Percentiles rank a stretch among this genome's conserved stretches.
Evolutionary conservation across 495 filamentous ascomycete genomes (phyloP).

Genomic region (Penicillium alfredii): DNA sequence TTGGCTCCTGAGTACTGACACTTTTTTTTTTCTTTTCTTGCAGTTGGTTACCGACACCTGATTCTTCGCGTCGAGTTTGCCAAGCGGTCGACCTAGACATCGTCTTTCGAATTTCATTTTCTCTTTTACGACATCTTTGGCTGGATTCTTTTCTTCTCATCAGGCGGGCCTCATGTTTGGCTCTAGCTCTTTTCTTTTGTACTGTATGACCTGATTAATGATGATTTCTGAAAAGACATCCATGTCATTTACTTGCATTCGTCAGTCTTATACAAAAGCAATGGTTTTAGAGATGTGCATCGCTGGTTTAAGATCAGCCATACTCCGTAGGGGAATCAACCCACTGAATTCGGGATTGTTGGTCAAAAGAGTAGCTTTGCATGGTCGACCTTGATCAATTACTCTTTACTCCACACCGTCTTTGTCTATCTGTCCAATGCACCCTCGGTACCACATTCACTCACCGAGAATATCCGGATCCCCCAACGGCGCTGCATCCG

Average conservation of each 20-base stretch:
- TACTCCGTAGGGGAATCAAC: too few relatives aligned
- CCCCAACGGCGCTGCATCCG: too few relatives aligned
- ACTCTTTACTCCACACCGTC: too few relatives aligned
- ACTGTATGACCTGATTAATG: slow-evolving; percentile 42
- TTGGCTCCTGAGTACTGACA: slow-evolving; percentile 18
- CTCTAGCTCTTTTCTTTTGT: slow-evolving; percentile 36
- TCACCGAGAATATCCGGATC: too few relatives aligned
- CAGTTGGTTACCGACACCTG: slow-evolving; percentile 80
- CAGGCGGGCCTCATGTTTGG: slow-evolving; percentile 31
- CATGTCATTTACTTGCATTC: slow-evolving; percentile 36
- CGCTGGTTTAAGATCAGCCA: too few relatives aligned
- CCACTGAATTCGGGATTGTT: too few relatives aligned
- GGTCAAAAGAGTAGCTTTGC: too few relatives aligned
- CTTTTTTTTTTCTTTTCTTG: slow-evolving; percentile 8
- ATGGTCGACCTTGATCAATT: too few relatives aligned
- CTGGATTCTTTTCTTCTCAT: slow-evolving; percentile 30
- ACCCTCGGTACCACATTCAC: too few relatives aligned
- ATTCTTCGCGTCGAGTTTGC: slow-evolving; percentile 90
- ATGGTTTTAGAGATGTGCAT: slow-evolving; percentile 25
- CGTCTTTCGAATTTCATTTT: slow-evolving; percentile 16
- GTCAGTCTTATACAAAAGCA: slow-evolving; percentile 34
- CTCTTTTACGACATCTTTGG: slow-evolving; percentile 21
- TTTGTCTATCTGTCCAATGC: too few relatives aligned
- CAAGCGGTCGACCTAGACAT: slow-evolving; percentile 65
- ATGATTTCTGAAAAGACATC: slow-evolving; percentile 39